Evolutionary conservation across 176 grass and related monocot genomes (phyloP), one percentile per base, ranked within the genome.

Genomic region (Chrysopogon serrulatus): DNA sequence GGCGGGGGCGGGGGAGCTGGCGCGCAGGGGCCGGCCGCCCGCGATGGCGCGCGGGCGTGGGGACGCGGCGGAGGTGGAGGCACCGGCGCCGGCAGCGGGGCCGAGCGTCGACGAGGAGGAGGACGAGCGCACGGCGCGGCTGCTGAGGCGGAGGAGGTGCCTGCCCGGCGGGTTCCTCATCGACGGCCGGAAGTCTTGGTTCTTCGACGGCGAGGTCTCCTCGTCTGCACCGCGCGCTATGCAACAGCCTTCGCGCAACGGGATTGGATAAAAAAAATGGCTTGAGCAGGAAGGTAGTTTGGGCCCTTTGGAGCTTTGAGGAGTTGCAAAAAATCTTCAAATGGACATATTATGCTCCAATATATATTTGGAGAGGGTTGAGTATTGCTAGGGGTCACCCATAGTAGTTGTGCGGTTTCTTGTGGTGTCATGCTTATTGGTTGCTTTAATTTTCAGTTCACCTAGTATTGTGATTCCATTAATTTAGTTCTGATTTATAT

Each of bases 161-260:
- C 77, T 84, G 79, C 88, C 87, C 60, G 92, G 75, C 28, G 87
- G 80, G 26, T 82, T 86, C 68, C 80, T 82, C 95, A 93, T 98
- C 71, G 69, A 79, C 51, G 40, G 71, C 17, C 70, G 42, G 69
- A 2, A 47, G 26, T 2, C 47, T 51, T 19, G 5, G 47, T 57
- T 47, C 70, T 62, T 73, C 18, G 31, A 27, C 12, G 0, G 68
- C 14, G 47, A 51, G 18, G 67, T 18, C 76, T 28, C 39, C 69
- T 84, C 17, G 6, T 10, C 24, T 39, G 71, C 59, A 9, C 43
- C 27, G 32, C 71, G 48, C 48, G 15, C 82, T 84, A 89, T 70
- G 64, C 87, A 63, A 65, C 60, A 69, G 48, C 31, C 66, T 57
- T 54, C 37, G 37, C 34, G 86, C 2, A 30, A 26, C 43, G n/a